A percentile compares a stretch with the other conserved stretches of the same genome.
Conservation (phyloP, 306 rosid genomes). For the Hippophae tibetana region DNA sequence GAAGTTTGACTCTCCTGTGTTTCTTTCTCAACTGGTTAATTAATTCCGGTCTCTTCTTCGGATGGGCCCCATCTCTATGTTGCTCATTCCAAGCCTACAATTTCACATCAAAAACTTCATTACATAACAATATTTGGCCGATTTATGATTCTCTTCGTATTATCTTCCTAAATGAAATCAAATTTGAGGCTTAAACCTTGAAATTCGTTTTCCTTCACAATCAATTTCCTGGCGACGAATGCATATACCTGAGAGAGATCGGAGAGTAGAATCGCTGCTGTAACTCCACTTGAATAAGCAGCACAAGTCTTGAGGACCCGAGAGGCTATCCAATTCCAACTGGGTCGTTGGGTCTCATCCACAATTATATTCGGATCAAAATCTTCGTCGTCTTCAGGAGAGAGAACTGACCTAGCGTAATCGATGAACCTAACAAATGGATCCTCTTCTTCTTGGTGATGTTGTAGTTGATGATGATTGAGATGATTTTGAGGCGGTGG, state of each 20-base stretch:
- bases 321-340: slow-evolving; percentile 77
- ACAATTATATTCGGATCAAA: slow-evolving; percentile 25
- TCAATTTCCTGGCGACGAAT: background rate
- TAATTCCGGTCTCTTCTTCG: slow-evolving; percentile 64
- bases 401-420: slow-evolving; percentile 50
- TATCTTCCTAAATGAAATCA: background rate
- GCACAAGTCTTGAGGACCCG: slow-evolving; percentile 70
- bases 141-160: background rate
- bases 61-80: slow-evolving; percentile 43
- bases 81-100: slow-evolving; percentile 77
- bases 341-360: slow-evolving; percentile 25
- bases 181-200: background rate
- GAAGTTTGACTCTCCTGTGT: slow-evolving; percentile 52
- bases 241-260: slow-evolving; percentile 60
- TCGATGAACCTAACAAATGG: slow-evolving; percentile 63
- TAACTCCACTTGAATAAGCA: slow-evolving; percentile 80
- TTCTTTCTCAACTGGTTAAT: slow-evolving; percentile 43
- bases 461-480: no score
- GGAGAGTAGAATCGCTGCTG: slow-evolving; percentile 76
- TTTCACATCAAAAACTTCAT: slow-evolving; percentile 2
- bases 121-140: background rate
- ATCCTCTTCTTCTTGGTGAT: slow-evolving; percentile 24
- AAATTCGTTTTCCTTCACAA: background rate
- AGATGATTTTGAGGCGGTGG: no score
- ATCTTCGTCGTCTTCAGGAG: slow-evolving; percentile 31